Conservation (phyloP, 2,329 filamentous ascomycete species). For the Trichophyton equinum region DNA sequence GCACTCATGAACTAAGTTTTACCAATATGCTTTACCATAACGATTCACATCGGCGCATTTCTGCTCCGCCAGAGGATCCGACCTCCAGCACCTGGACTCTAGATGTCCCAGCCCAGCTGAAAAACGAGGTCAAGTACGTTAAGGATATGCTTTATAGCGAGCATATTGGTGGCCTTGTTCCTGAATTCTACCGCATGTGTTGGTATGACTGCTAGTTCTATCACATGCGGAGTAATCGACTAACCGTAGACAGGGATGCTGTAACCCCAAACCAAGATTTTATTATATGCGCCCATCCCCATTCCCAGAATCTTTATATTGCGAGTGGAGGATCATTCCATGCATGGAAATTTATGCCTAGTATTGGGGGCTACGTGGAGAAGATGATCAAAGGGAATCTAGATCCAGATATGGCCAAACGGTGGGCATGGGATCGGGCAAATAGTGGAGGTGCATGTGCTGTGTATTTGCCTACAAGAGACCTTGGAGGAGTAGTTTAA, state of each 20-base stretch:
- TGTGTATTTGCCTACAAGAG: conserved; percentile 6
- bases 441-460: conserved; percentile 4
- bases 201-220: background rate
- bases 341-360: conserved; percentile 42
- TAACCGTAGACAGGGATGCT: conserved; percentile 29
- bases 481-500: conserved; percentile 3
- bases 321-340: conserved; percentile 42
- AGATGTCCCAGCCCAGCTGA: conserved; percentile 4
- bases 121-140: conserved; percentile 2
- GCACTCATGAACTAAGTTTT: conserved; percentile 7
- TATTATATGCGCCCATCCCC: conserved; percentile 40
- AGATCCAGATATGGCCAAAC: background rate
- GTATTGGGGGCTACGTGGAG: conserved; percentile 39
- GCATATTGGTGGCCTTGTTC: background rate
- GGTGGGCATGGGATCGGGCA: conserved; percentile 8
- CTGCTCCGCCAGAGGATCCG: background rate
- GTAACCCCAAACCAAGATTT: conserved; percentile 45
- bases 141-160: conserved; percentile 3
- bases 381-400: conserved; percentile 36
- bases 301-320: conserved; percentile 32
- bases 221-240: background rate
- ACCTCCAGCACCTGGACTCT: background rate
- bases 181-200: conserved; percentile 7
- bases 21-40: conserved; percentile 4
- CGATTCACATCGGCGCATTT: conserved; percentile 1